Base-by-base conservation (phyloP, 768 basidiomycete species). In the Coprinopsis marcescibilis region DNA sequence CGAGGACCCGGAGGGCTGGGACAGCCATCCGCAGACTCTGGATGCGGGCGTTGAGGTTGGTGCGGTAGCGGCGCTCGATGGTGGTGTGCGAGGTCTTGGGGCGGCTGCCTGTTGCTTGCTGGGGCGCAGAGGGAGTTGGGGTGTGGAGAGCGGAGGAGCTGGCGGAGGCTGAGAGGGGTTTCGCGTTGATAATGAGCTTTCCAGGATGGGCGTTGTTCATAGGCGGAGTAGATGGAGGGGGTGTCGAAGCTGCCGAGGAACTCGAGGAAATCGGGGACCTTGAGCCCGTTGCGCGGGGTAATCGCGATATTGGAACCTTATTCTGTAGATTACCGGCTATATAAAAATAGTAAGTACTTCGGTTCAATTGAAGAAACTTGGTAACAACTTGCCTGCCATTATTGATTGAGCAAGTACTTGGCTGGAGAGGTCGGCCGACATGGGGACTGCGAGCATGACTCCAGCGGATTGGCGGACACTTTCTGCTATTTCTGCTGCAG, bases 31-130 rank as follows among this genome's bases (percentile, higher is more conserved):
- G 82, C 39, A 92, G 70, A 44, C 80, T 81, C 49, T 86, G 84
- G 25, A 92, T 91, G 40, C 89, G 83, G 0, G 88, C 85, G 54
- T 92, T 92, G 36, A 92, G 72, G 59, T 92, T 92, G 1, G 89
- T 91, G 46, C 89, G 83, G 62, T 92, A 92, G 33, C 89, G 77
- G 8, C 89, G 77, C 64, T 92, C 89, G 50, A 92, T 91, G 17
- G 89, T 90, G 3, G 89, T 92, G 59, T 92, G 89, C 55, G 84
- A 85, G 0, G 89, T 91, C 66, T 91, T 92, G n/a, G 83, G 79
- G 1, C 83, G 75, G 1, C 64, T 49, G 15, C 52, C 29, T 50
- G 60, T 20, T 26, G 32, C 38, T 43, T 25, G 42, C 43, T 14
- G 45, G 36, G 6, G 51, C 48, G 40, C 24, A 14, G 46, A 49